phyloP scores from a whole-genome alignment of 345 rosid species.

The Arabis hirsuta region DNA sequence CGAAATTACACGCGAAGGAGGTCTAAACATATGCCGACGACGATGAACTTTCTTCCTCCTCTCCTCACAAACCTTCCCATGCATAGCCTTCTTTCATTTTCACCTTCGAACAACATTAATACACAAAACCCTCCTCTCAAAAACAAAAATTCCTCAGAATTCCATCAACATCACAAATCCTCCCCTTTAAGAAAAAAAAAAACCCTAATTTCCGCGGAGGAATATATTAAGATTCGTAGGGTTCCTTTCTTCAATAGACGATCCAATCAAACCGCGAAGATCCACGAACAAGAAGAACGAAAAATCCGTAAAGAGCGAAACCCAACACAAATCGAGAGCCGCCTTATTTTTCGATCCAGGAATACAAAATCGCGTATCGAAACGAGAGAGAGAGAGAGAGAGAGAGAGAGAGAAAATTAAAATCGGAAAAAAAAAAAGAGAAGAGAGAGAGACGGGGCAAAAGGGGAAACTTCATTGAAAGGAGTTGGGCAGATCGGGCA shows the following conservation, averaged over 20 bases:
- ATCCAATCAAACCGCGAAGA: slow-evolving; percentile 36
- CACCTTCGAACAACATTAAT: slow-evolving; percentile 59
- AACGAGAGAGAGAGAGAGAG: slow-evolving; percentile 30
- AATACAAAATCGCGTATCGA: slow-evolving; percentile 16
- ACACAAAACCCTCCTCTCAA: slow-evolving; percentile 30
- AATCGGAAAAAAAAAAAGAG: slow-evolving; percentile 13
- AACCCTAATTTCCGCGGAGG: slow-evolving; percentile 49
- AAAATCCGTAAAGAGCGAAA: slow-evolving; percentile 45
- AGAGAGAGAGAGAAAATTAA: neutral
- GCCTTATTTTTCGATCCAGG: slow-evolving; percentile 41
- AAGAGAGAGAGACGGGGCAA: slow-evolving; percentile 42
- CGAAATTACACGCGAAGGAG: slow-evolving; percentile 59
- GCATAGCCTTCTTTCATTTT: slow-evolving; percentile 72
- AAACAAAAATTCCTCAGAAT: slow-evolving; percentile 40
- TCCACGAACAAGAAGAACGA: slow-evolving; percentile 34
- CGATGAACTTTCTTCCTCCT: slow-evolving; percentile 46
- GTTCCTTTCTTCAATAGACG: neutral
- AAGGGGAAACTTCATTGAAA: slow-evolving; percentile 37
- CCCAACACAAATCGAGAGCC: slow-evolving; percentile 30
- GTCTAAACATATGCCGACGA: slow-evolving; percentile 66
- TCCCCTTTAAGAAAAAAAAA: slow-evolving; percentile 19
- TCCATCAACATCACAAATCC: slow-evolving; percentile 28
- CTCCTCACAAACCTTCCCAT: slow-evolving; percentile 58
- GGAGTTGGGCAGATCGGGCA: slow-evolving; percentile 58
- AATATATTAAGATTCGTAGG: slow-evolving; percentile 15